Base-by-base conservation (phyloP, 164 flowering plant species). In the Houttuynia cordata region DNA sequence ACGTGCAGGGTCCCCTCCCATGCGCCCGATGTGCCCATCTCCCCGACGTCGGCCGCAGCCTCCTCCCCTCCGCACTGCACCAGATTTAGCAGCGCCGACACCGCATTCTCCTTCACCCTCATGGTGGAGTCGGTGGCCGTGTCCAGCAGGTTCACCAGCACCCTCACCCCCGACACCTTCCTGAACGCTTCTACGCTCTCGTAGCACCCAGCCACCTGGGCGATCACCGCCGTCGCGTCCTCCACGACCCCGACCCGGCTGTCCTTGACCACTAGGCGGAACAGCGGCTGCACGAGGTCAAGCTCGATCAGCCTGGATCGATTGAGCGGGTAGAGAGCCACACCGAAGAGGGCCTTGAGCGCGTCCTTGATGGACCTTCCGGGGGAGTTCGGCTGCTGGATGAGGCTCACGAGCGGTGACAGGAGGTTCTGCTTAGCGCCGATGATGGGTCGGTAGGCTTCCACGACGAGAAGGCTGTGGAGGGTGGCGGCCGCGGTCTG, bases 211-310 rank as follows among this genome's bases (percentile, higher is more conserved):
- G 96, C 95, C 0, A 93, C 66, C 69, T 93, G 99, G 23, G 95
- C 99, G 19, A 88, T 72, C 66, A 93, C 95, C 42, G 99, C 99
- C 10, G 89, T 80, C 0, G 91, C 85, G 52, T 93, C 99, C 75
- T 88, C 97, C 63, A 83, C 78, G 9, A 90, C 53, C 54, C 97
- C 97, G 1, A 77, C 65, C 34, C 87, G 57, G 25, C 78, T 82
- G 40, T 79, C 91, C 56, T 74, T 81, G 50, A 82, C 60, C 9
- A 85, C 79, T 15, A 83, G 40, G 8, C 79, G 59, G 53, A 93
- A 83, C 34, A 90, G 70, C 5, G 84, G 71, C 51, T 76, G 72
- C 15, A 83, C 80, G 2, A 69, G 84, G 50, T 91, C 97, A 10
- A 88, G 74, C 8, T 78, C 87, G 23, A 93, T 68, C 70, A 86